These are phyloP conservation scores for Postia placenta DNA, from an alignment of 768 basidiomycete species.

Conservation along the genomic window DNA sequence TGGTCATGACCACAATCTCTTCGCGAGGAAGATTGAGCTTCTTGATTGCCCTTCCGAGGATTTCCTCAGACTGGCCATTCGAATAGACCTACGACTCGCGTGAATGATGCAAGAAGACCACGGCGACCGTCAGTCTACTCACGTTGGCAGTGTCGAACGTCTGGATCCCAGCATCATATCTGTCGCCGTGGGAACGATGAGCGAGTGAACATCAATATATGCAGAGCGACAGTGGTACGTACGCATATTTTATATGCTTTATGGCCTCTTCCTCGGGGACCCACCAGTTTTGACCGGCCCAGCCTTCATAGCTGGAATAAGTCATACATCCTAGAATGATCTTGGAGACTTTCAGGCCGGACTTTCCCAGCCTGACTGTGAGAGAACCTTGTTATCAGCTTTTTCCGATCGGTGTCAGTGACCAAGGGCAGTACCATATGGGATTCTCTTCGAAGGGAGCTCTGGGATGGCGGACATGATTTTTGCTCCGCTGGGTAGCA, in stretches of 20 bases:
- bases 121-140: background rate
- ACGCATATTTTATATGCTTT: conserved; percentile 34
- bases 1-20: conserved; percentile 43
- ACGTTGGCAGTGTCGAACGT: conserved; percentile 29
- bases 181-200: too few species aligned
- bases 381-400: background rate
- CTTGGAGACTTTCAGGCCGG: conserved; percentile 33
- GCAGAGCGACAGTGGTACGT: conserved; percentile 6
- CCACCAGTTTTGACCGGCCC: conserved; percentile 25
- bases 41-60: conserved; percentile 39
- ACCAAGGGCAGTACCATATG: background rate
- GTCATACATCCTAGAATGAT: conserved; percentile 27
- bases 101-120: background rate
- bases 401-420: background rate
- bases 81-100: conserved; percentile 20
- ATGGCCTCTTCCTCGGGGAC: conserved; percentile 29
- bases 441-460: background rate
- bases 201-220: background rate
- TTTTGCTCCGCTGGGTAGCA: too few species aligned
- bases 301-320: conserved; percentile 6
- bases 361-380: conserved; percentile 39
- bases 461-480: background rate
- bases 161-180: conserved; percentile 31
- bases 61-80: conserved; percentile 30
- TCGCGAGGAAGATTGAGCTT: conserved; percentile 34